phyloP scores from a whole-genome alignment of 805 yeast genomes.

The Diddensiella santjacobensis region DNA sequence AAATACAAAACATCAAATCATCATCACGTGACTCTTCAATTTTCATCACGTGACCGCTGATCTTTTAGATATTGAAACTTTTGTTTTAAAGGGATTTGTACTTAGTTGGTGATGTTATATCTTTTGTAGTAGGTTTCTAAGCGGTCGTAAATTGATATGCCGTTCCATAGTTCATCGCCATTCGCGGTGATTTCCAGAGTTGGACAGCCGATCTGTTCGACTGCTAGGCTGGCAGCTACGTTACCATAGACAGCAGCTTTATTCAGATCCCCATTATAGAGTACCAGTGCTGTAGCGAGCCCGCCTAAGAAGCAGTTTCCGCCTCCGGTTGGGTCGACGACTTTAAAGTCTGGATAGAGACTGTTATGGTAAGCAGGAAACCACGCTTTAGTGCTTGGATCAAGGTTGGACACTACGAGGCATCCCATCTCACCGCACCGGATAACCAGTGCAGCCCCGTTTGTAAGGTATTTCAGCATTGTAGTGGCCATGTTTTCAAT shows the following conservation, averaged over 20 bases:
- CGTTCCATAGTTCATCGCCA: slow-evolving; percentile 56
- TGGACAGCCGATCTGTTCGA: slow-evolving; percentile 80
- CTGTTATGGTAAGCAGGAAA: slow-evolving; percentile 68
- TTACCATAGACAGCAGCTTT: slow-evolving; percentile 62
- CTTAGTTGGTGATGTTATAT: no score
- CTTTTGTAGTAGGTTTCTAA: slow-evolving; percentile 37
- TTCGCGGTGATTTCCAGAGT: slow-evolving; percentile 20
- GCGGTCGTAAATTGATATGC: slow-evolving; percentile 43
- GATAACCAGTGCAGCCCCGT: slow-evolving; percentile 40
- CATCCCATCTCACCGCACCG: slow-evolving; percentile 80
- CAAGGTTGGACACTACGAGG: slow-evolving; percentile 38
- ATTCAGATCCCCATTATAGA: slow-evolving; percentile 40
- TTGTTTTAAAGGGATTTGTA: no score
- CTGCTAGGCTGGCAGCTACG: slow-evolving; percentile 74
- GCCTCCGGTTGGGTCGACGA: slow-evolving; percentile 91
- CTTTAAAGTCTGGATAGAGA: slow-evolving; percentile 32
- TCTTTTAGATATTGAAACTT: no score
- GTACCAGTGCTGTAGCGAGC: slow-evolving; percentile 55
- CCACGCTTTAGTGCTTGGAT: slow-evolving; percentile 35
- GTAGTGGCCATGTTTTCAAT: slow-evolving; percentile 44
- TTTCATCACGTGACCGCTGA: no score
- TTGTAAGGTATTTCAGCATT: slow-evolving; percentile 41
- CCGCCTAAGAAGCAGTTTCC: slow-evolving; percentile 91
- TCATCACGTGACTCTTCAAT: no score
- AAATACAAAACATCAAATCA: no score